phyloP scores from a whole-genome alignment of 345 rosid genomes.

The Citropsis articulata region DNA sequence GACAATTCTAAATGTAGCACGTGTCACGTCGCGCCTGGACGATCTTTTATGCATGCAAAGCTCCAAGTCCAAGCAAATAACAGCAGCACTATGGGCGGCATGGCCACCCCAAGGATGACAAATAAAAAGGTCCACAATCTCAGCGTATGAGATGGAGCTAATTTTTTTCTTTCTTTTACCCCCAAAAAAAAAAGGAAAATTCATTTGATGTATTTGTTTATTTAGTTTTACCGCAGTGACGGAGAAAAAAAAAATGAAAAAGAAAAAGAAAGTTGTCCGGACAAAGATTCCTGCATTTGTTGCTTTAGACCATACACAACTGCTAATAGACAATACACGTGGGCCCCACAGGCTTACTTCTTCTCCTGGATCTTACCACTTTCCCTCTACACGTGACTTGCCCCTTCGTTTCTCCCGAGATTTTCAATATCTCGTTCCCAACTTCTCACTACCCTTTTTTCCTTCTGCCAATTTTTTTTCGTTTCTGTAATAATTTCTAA shows the following conservation, averaged over 20 bases:
- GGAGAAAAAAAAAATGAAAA: too few relatives aligned
- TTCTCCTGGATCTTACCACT: neutral
- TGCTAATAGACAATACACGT: constrained; percentile 37
- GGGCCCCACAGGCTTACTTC: constrained; percentile 44
- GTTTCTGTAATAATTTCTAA: too few relatives aligned
- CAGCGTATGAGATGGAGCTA: too few relatives aligned
- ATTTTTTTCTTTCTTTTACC: too few relatives aligned
- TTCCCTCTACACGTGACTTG: constrained; percentile 36
- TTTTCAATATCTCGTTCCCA: neutral
- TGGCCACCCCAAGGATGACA: neutral
- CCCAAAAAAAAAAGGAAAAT: too few relatives aligned
- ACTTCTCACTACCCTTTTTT: too few relatives aligned
- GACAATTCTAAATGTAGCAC: neutral
- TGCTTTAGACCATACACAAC: constrained; percentile 58
- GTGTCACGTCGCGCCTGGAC: neutral
- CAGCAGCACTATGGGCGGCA: too few relatives aligned
- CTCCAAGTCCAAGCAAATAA: neutral
- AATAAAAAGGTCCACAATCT: neutral
- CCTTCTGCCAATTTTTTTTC: neutral
- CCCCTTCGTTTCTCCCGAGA: neutral
- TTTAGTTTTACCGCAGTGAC: too few relatives aligned
- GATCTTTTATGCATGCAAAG: neutral
- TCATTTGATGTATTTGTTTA: too few relatives aligned
- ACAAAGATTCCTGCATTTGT: constrained; percentile 63
- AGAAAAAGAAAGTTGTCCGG: constrained; percentile 22